phyloP scores from a whole-genome alignment of 176 grass and related monocot species.

The Neostapfia colusana region DNA sequence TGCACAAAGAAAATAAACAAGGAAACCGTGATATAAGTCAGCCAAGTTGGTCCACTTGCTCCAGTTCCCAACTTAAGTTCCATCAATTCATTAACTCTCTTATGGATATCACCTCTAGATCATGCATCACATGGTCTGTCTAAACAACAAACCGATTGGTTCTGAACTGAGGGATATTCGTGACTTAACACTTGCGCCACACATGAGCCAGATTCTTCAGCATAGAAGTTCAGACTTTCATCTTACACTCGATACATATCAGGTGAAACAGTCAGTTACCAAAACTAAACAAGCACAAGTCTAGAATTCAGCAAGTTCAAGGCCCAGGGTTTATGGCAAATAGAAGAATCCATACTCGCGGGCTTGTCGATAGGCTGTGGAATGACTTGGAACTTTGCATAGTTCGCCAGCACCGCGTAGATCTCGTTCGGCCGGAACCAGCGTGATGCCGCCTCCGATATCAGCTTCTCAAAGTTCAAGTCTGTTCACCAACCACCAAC shows the following conservation, averaged over 20 bases:
- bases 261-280: constrained; percentile 1
- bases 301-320: constrained; percentile 13
- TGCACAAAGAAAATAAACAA: not conserved
- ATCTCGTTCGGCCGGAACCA: constrained; percentile 97
- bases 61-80: not conserved
- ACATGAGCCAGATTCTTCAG: not conserved
- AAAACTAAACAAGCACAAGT: constrained; percentile 34
- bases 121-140: not conserved
- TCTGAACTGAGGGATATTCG: not conserved
- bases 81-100: not conserved
- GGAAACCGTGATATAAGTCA: not conserved
- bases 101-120: constrained; percentile 7
- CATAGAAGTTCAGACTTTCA: not conserved
- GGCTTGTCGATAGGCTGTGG: constrained; percentile 72
- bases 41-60: not conserved
- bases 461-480: constrained; percentile 72
- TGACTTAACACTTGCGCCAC: not conserved
- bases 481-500: constrained; percentile 50
- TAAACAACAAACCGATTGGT: constrained; percentile 18
- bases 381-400: constrained; percentile 63
- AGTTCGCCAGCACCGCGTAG: constrained; percentile 74
- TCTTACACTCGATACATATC: not conserved
- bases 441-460: constrained; percentile 49
- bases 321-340: constrained; percentile 17
- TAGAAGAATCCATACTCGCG: constrained; percentile 49